phyloP scores from a whole-genome alignment of 805 yeast species.

The Saccharomycopsis fodiens region DNA sequence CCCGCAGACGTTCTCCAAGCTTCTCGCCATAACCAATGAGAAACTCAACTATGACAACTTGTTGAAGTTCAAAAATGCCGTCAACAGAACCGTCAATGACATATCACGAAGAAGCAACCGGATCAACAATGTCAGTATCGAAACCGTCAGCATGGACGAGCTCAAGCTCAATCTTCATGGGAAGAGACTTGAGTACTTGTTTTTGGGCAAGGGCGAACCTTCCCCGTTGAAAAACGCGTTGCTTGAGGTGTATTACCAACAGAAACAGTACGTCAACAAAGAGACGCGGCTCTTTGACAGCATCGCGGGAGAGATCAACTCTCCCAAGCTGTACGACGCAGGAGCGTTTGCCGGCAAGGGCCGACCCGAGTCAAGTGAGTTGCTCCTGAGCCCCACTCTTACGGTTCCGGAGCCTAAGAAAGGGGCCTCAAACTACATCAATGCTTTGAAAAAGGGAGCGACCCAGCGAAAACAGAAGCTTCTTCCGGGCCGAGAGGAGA shows the following conservation, averaged over 20 bases:
- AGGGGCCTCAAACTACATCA: conserved; percentile 14
- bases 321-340: background rate
- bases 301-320: conserved; percentile 3
- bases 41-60: conserved; percentile 33
- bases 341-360: background rate
- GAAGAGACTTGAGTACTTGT: conserved; percentile 26
- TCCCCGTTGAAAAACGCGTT: conserved; percentile 31
- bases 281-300: conserved; percentile 3
- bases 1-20: conserved; percentile 23
- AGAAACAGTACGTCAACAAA: conserved; percentile 13
- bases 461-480: conserved; percentile 14
- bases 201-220: conserved; percentile 30
- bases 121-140: conserved; percentile 27
- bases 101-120: conserved; percentile 30
- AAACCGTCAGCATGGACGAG: conserved; percentile 30
- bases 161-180: conserved; percentile 27
- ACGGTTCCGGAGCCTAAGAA: conserved; percentile 1
- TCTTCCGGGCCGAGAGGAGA: conserved; percentile 4
- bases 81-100: conserved; percentile 69
- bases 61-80: conserved; percentile 53
- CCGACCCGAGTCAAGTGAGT: background rate
- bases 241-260: conserved; percentile 31
- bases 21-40: conserved; percentile 41
- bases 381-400: background rate
- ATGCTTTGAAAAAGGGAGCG: conserved; percentile 16